Base-by-base conservation (phyloP, 495 filamentous ascomycete genomes). In the Annulohypoxylon bovei region DNA sequence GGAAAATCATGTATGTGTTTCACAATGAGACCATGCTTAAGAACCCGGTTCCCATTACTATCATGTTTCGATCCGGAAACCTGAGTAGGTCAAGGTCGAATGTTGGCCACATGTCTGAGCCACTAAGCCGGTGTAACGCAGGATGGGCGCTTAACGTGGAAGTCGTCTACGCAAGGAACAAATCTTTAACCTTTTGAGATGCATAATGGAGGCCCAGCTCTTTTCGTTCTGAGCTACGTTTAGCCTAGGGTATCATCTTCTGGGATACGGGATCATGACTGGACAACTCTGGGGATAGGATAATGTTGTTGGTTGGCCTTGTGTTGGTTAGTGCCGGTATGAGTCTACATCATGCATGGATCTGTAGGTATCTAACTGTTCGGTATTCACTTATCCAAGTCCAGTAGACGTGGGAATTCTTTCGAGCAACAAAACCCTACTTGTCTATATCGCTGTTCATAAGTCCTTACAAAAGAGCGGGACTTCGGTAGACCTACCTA, bases 201-300 rank as follows among this genome's bases (percentile, higher is more conserved):
- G 70, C 56, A 68, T 6, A 1, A 53, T 35, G 9, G 70, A 20
- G 70, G 70, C 61, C 58, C 65, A 57, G 70, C 65, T 46, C 55
- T 72, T 65, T 54, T 28, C 25, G 25, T 46, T 62, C 46, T 58
- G 54, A 60, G 63, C 60, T 55, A 22, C 42, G 56, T 37, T 33
- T 61, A 6, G 49, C 33, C 18, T 9, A 6, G 46, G 50, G 40
- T 42, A 20, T 49, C 1, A 9, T 65, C 37, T 60, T 62, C 47
- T 52, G 12, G 18, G 46, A 62, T 56, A 20, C 37, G 14, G 30
- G 22, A 18, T 20, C 30, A 20, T 65, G 39, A 70, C 30, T 70
- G 68, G 68, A 16, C 27, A 40, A 22, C n/a, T 11, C 55, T 54
- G 44, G 12, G 23, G 20, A 47, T 44, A 35, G 23, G 37, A 33